Percentiles rank a stretch among this genome's conserved stretches.
Conservation (phyloP, 331 rosid species). For the Phaseolus coccineus region DNA sequence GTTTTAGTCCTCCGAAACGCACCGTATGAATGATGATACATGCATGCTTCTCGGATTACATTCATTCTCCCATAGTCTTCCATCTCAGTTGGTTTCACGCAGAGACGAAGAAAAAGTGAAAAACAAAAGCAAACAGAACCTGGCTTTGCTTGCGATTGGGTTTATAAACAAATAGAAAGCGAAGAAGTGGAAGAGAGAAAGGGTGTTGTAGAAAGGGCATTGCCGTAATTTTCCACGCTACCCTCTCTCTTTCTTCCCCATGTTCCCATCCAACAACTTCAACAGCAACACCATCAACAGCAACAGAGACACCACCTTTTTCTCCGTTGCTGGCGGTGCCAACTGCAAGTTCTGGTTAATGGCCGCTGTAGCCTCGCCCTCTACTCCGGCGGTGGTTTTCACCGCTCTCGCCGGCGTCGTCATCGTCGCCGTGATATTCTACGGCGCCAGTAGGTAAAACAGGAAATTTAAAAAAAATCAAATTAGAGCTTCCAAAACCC, state of each 20-base stretch:
- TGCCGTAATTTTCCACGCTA: conserved; percentile 39
- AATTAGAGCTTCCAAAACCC: conserved; percentile 43
- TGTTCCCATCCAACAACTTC: conserved; percentile 62
- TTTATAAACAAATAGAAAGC: background rate
- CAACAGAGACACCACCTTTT: conserved; percentile 45
- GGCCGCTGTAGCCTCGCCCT: conserved; percentile 54
- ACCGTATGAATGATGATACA: background rate
- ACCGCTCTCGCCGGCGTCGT: conserved; percentile 83
- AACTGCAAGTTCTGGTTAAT: conserved; percentile 44
- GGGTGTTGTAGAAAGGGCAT: conserved; percentile 47
- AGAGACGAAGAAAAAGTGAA: background rate
- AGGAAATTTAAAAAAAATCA: background rate
- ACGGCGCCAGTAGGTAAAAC: conserved; percentile 76
- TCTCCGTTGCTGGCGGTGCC: conserved; percentile 60
- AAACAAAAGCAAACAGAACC: conserved; percentile 28
- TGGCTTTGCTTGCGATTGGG: conserved; percentile 20
- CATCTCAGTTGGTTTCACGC: background rate
- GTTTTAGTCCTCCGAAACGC: no score
- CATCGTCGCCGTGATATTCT: conserved; percentile 69
- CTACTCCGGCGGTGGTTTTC: conserved; percentile 63
- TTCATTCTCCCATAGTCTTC: conserved; percentile 2
- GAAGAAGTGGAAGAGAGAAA: background rate
- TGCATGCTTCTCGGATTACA: background rate
- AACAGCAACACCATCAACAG: conserved; percentile 47
- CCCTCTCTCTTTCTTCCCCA: conserved; percentile 45